Conservation (phyloP, 768 basidiomycete species). For the Termitomyces sp. region DNA sequence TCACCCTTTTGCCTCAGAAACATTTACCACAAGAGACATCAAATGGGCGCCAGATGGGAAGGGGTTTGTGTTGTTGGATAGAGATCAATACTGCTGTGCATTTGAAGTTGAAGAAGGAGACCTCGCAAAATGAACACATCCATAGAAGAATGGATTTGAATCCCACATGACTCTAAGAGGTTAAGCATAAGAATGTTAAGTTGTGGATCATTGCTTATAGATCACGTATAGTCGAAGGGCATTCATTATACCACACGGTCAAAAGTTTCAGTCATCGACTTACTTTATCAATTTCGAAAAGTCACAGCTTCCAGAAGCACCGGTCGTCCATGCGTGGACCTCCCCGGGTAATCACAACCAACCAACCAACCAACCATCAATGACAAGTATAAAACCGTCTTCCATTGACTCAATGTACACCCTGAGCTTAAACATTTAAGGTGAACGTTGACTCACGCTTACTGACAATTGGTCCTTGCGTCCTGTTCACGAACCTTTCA, state of each 20-base stretch:
- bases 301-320: not conserved
- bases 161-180: not conserved
- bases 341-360: no score
- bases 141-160: not conserved
- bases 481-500: not conserved
- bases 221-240: not conserved
- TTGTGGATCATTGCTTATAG: not conserved
- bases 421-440: not conserved
- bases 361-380: no score
- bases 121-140: not conserved
- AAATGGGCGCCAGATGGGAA: slow-evolving; percentile 87
- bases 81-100: slow-evolving; percentile 78
- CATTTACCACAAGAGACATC: slow-evolving; percentile 66
- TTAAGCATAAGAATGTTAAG: not conserved
- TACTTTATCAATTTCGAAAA: not conserved
- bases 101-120: slow-evolving; percentile 63
- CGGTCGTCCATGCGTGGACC: no score
- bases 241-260: not conserved
- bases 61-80: slow-evolving; percentile 69
- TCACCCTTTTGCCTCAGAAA: slow-evolving; percentile 33
- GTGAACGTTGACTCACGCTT: not conserved
- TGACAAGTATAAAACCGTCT: not conserved
- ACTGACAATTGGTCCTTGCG: not conserved
- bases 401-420: not conserved
- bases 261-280: not conserved